Base-by-base conservation (phyloP, 1,284 basidiomycete genomes). In the Coniferiporia sulphurascens region DNA sequence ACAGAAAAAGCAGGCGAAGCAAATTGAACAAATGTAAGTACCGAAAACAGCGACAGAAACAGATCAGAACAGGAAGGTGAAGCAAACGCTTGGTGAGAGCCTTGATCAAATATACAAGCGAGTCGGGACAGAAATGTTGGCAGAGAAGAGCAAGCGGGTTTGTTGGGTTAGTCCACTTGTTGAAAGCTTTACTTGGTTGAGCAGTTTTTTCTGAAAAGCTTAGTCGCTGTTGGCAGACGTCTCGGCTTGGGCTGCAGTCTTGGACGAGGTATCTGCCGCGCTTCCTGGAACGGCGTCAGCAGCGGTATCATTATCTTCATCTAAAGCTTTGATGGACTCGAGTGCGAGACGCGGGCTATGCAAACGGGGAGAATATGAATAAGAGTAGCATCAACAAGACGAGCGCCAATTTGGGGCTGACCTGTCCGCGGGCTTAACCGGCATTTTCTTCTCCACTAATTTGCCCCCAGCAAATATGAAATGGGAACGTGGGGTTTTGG, bases 401-500 rank as follows among this genome's bases (percentile, higher is more conserved):
- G 36, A 8, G 38, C 9, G 38, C 9, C 15, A 15, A 3, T 41
- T 41, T 41, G 1, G n/a, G 21, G 61, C 78, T 55, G 52, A 87
- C 89, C 89, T 91, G 54, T 94, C 89, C 0, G 70, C 85, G 1
- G 93, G 89, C 68, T 92, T 91, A 56, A 95, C 93, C 1, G 91
- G 89, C 6, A 91, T 76, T 67, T 85, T 85, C 74, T 85, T 89
- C 35, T 95, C 87, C 13, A 95, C 72, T 44, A 96, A 77, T 71
- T 91, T 91, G 1, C 93, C 94, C 8, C 90, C 91, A 65, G 84
- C 90, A 65, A 96, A 95, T 64, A 96, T 83, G 72, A 95, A 95
- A 72, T 95, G 93, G 63, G 89, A 93, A 17, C 93, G 83, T 72
- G 90, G 89, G 48, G 91, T 93, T 75, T 85, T 91, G 49, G 87